Base-by-base conservation (phyloP, 2,329 filamentous ascomycete species). In the Tolypocladium tundrense region DNA sequence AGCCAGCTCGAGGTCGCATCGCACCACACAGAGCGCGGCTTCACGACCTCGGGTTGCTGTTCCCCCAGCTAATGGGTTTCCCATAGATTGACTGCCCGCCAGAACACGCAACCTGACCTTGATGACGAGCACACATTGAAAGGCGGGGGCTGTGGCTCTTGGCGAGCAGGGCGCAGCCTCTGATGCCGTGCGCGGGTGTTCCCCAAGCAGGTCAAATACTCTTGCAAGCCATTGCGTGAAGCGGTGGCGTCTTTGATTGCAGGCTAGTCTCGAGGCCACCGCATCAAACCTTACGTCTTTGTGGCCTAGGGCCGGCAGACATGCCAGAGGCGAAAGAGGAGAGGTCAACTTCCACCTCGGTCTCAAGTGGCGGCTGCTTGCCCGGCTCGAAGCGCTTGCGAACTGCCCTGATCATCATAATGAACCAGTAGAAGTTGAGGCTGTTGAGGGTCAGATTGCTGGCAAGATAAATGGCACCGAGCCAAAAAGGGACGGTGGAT, bases 371-470 rank as follows among this genome's bases (percentile, higher is more conserved):
- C 57, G 63, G 66, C 41, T 69, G 67, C 42, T 73, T 68, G 33
- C 60, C 60, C 13, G 87, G 72, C 60, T 84, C 80, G 68, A 94
- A 94, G 33, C 90, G 80, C 76, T 89, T 91, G 60, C 85, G 79
- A 14, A 94, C 84, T 10, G 90, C 88, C 60, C 84, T 79, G 61
- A 95, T 85, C 90, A 95, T 95, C 80, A 90, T 91, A 67, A 84
- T 79, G 69, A 93, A 94, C 90, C 90, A 95, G 73, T 87, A 89
- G 67, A 89, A 85, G 73, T 95, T 95, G 56, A 95, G 75, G 14
- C 81, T 78, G 67, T 91, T 93, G 33, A 95, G 79, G 0, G 82
- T 81, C 24, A 90, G 57, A 70, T 94, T 94, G 67, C 83, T 85
- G 11, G 78, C 78, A 8, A 91, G 72, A 67, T 94, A 94, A 35